A percentile compares a stretch with the other conserved stretches of the same genome.
Conservation (phyloP, 2,329 filamentous ascomycete genomes). For the Hypocreales sp. region DNA sequence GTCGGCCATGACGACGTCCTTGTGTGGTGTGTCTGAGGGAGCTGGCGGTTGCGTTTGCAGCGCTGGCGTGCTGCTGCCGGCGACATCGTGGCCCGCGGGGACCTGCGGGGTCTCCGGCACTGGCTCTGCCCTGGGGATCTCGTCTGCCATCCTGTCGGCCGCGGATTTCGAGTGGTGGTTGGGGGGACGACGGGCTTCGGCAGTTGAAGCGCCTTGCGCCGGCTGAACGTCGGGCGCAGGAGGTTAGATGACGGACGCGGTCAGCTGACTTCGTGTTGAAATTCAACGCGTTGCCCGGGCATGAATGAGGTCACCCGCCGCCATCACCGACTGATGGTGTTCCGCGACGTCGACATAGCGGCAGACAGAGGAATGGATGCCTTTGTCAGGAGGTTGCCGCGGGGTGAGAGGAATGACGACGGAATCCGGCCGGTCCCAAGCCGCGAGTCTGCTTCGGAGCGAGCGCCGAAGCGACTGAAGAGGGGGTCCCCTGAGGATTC, state of each 20-base stretch:
- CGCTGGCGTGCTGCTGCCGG: conserved; percentile 6
- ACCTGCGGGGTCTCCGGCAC: conserved; percentile 7
- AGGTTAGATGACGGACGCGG: too few species aligned
- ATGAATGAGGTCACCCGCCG: not conserved
- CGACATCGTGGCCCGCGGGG: conserved; percentile 8
- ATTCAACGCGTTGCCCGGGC: not conserved
- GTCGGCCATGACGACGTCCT: conserved; percentile 29
- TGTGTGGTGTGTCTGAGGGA: conserved; percentile 11
- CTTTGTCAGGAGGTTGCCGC: conserved; percentile 17
- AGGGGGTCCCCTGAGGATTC: conserved; percentile 8
- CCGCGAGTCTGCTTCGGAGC: conserved; percentile 5
- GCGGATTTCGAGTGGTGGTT: too few species aligned
- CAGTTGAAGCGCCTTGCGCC: not conserved
- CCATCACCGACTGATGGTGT: not conserved
- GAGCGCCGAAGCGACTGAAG: conserved; percentile 17
- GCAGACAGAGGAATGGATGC: conserved; percentile 17
- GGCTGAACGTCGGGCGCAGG: conserved; percentile 4
- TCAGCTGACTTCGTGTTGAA: conserved; percentile 24
- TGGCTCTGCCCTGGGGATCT: conserved; percentile 8
- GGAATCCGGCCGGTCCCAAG: not conserved
- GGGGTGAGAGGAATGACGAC: conserved; percentile 5
- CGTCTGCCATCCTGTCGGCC: conserved; percentile 16
- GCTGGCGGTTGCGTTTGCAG: conserved; percentile 3
- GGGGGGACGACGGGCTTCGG: too few species aligned
- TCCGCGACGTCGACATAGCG: conserved; percentile 3